Base-by-base conservation (phyloP, 768 basidiomycete genomes). In the Tremella mesenterica region DNA sequence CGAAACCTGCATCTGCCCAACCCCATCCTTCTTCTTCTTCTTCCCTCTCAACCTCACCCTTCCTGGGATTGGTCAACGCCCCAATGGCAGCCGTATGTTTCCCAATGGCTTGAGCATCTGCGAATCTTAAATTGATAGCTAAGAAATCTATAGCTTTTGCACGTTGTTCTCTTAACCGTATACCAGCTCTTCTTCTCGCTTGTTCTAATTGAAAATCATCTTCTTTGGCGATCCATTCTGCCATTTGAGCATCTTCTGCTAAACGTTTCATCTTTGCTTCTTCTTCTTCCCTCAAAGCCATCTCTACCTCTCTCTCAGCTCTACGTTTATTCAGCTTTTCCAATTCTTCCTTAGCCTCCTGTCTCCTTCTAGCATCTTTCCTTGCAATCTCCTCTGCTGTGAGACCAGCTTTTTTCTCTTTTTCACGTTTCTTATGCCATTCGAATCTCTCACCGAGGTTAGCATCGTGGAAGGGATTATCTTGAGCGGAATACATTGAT, bases 131-230 rank as follows among this genome's bases (percentile, higher is more conserved):
- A 71, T 99, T 99, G 65, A 99, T 81, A 43, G 92, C 89, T 58
- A 99, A 75, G 74, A 93, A 97, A 71, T 99, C 95, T 61, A 99
- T 84, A n/a, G 95, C 95, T 70, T 97, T 97, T 1, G 95, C 95
- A 49, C 95, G 78, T 74, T 92, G 91, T 75, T 97, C 95, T 70
- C 87, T 85, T 66, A 97, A 85, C 48, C 95, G 81, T 66, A 99
- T 97, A 48, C 87, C 83, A 21, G 95, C 95, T 59, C 95, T 80
- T 60, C 79, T 78, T 53, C 87, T 80, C 63, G 95, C 89, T 74
- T 99, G 95, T 56, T 95, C 88, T 45, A 99, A 79, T 72, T 96
- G 90, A 73, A 97, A 99, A 59, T 90, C 88, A 44, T 89, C 93
- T 64, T 99, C 95, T 74, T 92, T 92, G 31, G 88, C 83, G 57